phyloP scores from a whole-genome alignment of 2,329 filamentous ascomycete species.

The Talaromyces sp. region DNA sequence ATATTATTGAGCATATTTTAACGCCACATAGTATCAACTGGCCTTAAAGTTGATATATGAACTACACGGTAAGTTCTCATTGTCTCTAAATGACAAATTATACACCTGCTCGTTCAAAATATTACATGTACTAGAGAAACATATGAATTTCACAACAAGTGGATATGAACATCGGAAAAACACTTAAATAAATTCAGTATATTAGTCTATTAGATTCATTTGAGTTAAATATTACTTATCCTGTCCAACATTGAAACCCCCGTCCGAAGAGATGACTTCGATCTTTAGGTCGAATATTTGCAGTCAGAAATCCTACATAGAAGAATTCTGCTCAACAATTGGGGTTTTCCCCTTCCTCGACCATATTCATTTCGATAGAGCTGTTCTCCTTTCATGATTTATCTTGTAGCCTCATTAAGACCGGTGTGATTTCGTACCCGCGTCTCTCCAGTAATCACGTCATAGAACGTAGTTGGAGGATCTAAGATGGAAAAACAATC shows the following conservation, averaged over 20 bases:
- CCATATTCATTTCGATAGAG: neutral
- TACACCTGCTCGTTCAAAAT: neutral
- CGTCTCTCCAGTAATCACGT: conserved; percentile 11
- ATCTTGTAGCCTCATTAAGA: neutral
- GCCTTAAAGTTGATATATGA: neutral
- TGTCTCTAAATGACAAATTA: neutral
- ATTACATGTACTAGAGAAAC: too few relatives aligned
- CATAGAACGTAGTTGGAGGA: conserved; percentile 6
- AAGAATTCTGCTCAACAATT: neutral
- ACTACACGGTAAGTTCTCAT: neutral
- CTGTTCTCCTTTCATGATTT: neutral
- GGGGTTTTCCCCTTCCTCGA: neutral
- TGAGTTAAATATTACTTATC: neutral
- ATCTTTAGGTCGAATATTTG: neutral
- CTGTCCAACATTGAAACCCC: neutral
- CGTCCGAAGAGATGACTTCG: neutral
- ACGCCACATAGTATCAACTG: too few relatives aligned
- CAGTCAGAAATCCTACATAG: neutral
- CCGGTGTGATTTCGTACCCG: neutral
- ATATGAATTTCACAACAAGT: neutral
- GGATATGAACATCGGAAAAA: neutral
- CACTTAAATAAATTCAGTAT: neutral
- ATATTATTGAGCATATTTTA: too few relatives aligned
- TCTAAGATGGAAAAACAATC: neutral
- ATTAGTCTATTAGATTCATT: neutral